A percentile compares a stretch with the other conserved stretches of the same genome.
Evolutionary conservation across 2,329 filamentous ascomycete genomes (phyloP).

Genomic region (Monosporascus sp.): DNA sequence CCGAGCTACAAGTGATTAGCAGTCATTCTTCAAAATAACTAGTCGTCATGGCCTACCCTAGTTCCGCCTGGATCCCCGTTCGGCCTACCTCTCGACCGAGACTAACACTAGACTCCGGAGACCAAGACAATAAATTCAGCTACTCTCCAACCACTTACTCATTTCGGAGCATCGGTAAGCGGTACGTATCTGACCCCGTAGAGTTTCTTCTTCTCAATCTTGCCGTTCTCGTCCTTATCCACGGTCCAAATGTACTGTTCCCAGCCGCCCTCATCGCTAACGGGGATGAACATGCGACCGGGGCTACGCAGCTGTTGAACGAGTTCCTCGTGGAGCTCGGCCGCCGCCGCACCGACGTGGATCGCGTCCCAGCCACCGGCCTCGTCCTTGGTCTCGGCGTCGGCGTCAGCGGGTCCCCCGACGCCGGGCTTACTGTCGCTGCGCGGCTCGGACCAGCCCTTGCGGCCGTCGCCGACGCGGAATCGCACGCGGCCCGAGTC

Average conservation of each 20-base stretch:
- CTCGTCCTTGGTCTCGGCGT: constrained; percentile 40
- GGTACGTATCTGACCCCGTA: constrained; percentile 76
- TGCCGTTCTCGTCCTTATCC: constrained; percentile 64
- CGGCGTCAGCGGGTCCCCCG: constrained; percentile 15
- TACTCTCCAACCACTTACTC: background rate
- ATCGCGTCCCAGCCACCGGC: constrained; percentile 79
- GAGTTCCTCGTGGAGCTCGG: constrained; percentile 64
- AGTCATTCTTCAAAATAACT: too few relatives aligned
- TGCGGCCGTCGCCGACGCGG: constrained; percentile 68
- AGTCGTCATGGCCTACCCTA: too few relatives aligned
- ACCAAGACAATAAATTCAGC: too few relatives aligned
- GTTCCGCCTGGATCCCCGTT: too few relatives aligned
- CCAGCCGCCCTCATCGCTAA: constrained; percentile 48
- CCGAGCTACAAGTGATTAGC: too few relatives aligned
- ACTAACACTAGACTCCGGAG: too few relatives aligned
- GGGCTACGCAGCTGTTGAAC: constrained; percentile 74
- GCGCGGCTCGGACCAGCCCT: constrained; percentile 51
- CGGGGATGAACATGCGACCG: constrained; percentile 76
- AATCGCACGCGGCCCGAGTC: constrained; percentile 63
- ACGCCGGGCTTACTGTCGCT: constrained; percentile 19
- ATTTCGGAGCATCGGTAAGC: constrained; percentile 61
- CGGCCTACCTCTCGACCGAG: too few relatives aligned
- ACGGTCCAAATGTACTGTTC: constrained; percentile 69
- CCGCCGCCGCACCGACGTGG: constrained; percentile 86
- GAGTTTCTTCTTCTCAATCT: constrained; percentile 54